Base-by-base conservation (phyloP, 2,329 filamentous ascomycete genomes). In the Paraphaeosphaeria minitans region DNA sequence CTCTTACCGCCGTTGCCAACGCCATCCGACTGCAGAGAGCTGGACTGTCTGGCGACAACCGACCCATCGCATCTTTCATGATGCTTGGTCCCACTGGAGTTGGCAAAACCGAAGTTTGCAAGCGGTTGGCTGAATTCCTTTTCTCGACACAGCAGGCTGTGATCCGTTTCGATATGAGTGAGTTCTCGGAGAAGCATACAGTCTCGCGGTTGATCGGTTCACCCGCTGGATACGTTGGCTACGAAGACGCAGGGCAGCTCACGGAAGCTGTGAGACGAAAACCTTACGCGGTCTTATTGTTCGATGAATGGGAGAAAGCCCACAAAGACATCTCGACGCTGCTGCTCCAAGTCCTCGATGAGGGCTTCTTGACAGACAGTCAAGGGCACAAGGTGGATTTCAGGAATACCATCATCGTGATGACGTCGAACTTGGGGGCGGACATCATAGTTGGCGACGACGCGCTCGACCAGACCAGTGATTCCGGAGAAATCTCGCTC, bases 361-460 rank as follows among this genome's bases (percentile, higher is more conserved):
- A 98, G 75, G 95, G 95, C 2, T 97, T 95, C 80, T 84, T 99
- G 51, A 98, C 94, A 0, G 95, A 98, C 74, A 88, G 92, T 0
- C 94, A 98, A 78, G 95, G 95, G 33, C 93, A 97, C 81, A 97
- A 95, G 77, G 90, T 99, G 59, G 95, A 98, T 75, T 98, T 98
- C 82, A 86, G 91, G 61, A 98, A 97, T 78, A 97, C 94, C 8
- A 90, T 98, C 70, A 97, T 98, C 66, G 94, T 98, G 2, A 84
- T 99, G 56, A 98, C 95, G 0, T 97, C 93, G 39, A 99, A 99
- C 75, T 85, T 99, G 1, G 95, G 95, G 41, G 93, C 95, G 14
- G 87, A 97, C 57, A 94, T 96, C 51, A 88, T 99, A 12, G 90
- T 97, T 19, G 90, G 89, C 37, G 87, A 87, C 48, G 85, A 94